These are phyloP conservation scores for Trichoderma gracile DNA, from an alignment of 2,329 filamentous ascomycete genomes.

Conservation along the genomic window DNA sequence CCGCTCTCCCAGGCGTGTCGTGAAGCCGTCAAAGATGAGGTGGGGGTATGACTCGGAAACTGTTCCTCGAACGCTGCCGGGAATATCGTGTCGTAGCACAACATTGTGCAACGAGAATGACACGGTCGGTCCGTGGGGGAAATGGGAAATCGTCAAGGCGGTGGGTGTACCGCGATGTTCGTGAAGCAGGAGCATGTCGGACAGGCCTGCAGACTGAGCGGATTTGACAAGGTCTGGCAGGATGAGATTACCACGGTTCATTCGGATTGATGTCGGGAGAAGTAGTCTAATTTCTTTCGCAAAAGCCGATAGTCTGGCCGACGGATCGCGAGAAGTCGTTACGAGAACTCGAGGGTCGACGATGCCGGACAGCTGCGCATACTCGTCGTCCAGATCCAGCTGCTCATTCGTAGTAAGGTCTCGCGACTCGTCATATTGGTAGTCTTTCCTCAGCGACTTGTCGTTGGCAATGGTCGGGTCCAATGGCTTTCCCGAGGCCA, in stretches of 20 bases:
- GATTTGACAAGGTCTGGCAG: conserved; percentile 81
- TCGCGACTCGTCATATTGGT: conserved; percentile 87
- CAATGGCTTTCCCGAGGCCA: conserved; percentile 85
- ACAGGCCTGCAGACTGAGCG: conserved; percentile 76
- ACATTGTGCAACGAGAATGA: conserved; percentile 93
- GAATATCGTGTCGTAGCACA: conserved; percentile 88
- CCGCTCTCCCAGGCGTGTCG: conserved; percentile 73
- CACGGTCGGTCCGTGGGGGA: conserved; percentile 78
- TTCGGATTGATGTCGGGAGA: conserved; percentile 78
- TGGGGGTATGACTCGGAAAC: conserved; percentile 93
- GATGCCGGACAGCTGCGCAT: conserved; percentile 85
- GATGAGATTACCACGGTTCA: conserved; percentile 90
- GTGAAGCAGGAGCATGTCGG: conserved; percentile 83
- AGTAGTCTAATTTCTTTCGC: conserved; percentile 87
- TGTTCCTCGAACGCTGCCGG: conserved; percentile 80
- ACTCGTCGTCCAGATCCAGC: conserved; percentile 83
- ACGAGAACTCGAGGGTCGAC: conserved; percentile 87
- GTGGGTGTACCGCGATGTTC: conserved; percentile 93
- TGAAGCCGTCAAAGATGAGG: conserved; percentile 93
- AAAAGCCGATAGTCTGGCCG: conserved; percentile 80
- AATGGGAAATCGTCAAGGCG: conserved; percentile 81
- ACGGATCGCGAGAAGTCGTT: conserved; percentile 87
- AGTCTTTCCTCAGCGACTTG: conserved; percentile 79
- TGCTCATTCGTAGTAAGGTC: conserved; percentile 68
- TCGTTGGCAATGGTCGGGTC: conserved; percentile 84